Percentiles rank a stretch among this genome's conserved stretches.
Conservation (phyloP, 129 eudicot species). For the Arctium lappa region DNA sequence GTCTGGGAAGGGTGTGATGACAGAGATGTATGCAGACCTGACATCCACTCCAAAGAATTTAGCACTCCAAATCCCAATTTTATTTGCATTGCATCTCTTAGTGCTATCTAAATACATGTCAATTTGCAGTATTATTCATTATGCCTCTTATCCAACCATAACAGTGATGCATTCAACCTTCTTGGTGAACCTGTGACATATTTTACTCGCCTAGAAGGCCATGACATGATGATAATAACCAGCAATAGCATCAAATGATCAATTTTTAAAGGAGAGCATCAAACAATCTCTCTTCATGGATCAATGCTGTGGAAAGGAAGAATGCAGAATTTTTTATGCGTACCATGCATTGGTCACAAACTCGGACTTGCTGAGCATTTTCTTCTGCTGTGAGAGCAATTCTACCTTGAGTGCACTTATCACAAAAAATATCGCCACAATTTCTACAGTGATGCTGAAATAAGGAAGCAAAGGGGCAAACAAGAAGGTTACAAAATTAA, state of each 20-base stretch:
- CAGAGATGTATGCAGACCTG: too few species aligned
- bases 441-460: constrained; percentile 92
- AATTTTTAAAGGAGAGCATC: neutral
- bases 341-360: constrained; percentile 95
- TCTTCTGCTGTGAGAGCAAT: constrained; percentile 78
- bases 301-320: neutral
- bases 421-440: constrained; percentile 93
- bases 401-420: constrained; percentile 96
- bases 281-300: neutral
- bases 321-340: neutral
- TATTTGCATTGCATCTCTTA: neutral
- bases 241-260: neutral
- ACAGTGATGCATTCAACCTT: neutral
- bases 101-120: neutral
- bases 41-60: neutral
- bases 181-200: neutral
- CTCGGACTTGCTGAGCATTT: constrained; percentile 78
- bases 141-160: neutral
- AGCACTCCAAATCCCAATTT: neutral
- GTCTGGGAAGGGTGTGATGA: too few species aligned
- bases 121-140: neutral
- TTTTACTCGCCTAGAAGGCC: neutral
- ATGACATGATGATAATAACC: neutral
- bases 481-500: constrained; percentile 8
- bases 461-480: constrained; percentile 4